A percentile compares a stretch with the other conserved stretches of the same genome.
Conservation (phyloP, 352 stramenopile genomes). For the Phytophthora meadii region DNA sequence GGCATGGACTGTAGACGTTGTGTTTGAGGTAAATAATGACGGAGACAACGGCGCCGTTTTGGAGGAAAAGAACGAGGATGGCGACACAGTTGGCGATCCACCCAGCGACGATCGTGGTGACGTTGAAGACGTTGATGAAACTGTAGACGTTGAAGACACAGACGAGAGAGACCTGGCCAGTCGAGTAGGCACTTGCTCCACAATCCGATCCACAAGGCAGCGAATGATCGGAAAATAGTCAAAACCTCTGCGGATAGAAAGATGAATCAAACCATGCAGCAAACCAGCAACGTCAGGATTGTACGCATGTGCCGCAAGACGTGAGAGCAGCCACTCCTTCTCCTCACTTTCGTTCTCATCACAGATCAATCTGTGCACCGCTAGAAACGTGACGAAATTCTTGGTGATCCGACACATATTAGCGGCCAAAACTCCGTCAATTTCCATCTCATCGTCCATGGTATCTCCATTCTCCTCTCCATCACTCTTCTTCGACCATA, state of each 20-base stretch:
- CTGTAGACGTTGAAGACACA: conserved; percentile 51
- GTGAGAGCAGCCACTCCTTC: conserved; percentile 54
- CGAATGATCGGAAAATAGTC: conserved; percentile 55
- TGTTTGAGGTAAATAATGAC: conserved; percentile 51
- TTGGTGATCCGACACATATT: conserved; percentile 83
- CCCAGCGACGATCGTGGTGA: conserved; percentile 42
- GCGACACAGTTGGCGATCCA: conserved; percentile 29
- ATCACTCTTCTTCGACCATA: conserved; percentile 39
- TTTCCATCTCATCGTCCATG: conserved; percentile 39
- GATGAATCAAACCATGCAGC: conserved; percentile 68
- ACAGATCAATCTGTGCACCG: conserved; percentile 64
- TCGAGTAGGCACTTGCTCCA: conserved; percentile 47
- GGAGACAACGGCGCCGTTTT: conserved; percentile 28
- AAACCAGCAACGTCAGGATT: conserved; percentile 68
- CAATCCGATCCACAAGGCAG: conserved; percentile 59
- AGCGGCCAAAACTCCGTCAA: conserved; percentile 63
- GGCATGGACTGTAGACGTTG: conserved; percentile 46
- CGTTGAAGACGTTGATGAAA: conserved; percentile 47
- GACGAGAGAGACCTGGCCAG: conserved; percentile 38
- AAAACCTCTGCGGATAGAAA: conserved; percentile 58
- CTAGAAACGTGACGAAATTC: conserved; percentile 70
- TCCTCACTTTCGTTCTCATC: conserved; percentile 41
- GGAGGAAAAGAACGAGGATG: conserved; percentile 35
- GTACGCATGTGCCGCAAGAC: conserved; percentile 61
- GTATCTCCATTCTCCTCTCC: conserved; percentile 8